Evolutionary conservation across 2,329 filamentous ascomycete genomes (phyloP).

Genomic region (Sporothrix schenckii): DNA sequence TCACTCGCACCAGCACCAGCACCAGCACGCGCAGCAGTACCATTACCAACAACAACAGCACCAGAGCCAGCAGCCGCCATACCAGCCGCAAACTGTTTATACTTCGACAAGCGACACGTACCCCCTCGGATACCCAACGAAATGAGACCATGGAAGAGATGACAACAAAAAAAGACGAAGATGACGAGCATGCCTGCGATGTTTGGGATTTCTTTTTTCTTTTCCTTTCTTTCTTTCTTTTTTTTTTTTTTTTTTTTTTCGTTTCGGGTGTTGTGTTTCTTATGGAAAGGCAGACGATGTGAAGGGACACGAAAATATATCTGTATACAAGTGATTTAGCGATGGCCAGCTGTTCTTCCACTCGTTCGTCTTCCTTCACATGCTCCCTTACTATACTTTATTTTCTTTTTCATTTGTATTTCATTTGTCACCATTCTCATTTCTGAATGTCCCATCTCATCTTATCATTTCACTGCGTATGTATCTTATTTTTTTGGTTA

Average conservation of each 20-base stretch:
- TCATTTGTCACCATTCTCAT: neutral
- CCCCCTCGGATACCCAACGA: constrained; percentile 41
- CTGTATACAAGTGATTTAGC: constrained; percentile 24
- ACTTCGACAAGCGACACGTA: constrained; percentile 33
- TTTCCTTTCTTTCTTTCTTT: neutral
- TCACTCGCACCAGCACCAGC: constrained; percentile 2
- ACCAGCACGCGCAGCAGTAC: constrained; percentile 19
- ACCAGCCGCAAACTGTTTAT: constrained; percentile 29
- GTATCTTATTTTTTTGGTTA: neutral
- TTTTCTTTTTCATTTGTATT: neutral
- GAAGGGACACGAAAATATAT: constrained; percentile 22
- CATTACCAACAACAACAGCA: constrained; percentile 24
- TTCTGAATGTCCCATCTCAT: neutral
- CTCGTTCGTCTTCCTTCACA: neutral
- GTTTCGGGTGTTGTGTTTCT: constrained; percentile 9
- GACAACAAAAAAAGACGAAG: neutral
- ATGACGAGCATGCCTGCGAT: constrained; percentile 9
- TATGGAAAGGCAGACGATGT: constrained; percentile 8
- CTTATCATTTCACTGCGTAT: neutral
- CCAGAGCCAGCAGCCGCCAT: constrained; percentile 22
- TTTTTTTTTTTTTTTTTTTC: neutral
- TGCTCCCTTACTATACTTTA: neutral
- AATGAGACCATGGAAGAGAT: constrained; percentile 34
- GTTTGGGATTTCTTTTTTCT: neutral
- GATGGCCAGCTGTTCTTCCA: neutral